Base-by-base conservation (phyloP, 2,329 filamentous ascomycete species). In the Aspergillus sp. region DNA sequence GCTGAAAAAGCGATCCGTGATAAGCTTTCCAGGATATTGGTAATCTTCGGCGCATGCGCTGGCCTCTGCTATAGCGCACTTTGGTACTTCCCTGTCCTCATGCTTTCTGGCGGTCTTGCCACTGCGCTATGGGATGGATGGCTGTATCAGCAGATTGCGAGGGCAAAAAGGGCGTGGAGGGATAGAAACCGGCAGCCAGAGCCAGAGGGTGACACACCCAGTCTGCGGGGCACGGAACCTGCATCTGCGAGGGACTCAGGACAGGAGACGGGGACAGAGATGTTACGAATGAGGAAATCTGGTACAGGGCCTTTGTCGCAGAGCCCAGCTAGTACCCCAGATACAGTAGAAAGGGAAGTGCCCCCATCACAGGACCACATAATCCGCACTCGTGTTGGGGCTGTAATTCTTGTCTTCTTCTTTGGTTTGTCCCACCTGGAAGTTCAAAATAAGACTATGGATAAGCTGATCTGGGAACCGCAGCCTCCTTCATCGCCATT, bases 21-120 rank as follows among this genome's bases (percentile, higher is more conserved):
- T 66, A 77, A 77, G 19, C 48, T 89, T 3, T 87, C 88, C 0
- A 76, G 88, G 1, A 74, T 87, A 0, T 64, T 91, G 2, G 84
- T 91, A 0, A 87, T 90, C 12, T 66, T 87, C 6, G 82, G 83
- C 3, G 89, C 79, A 0, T 79, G 82, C 8, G 87, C 87, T 0
- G 89, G 88, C 0, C 73, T 91, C 62, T 78, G 89, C 49, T 91
- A 91, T 64, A 90, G 86, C 50, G 84, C 87, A 0, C 73, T 91
- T 0, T 92, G 89, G 89, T 92, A 89, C 63, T 91, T 90, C 46
- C 89, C 89, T 0, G 65, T 84, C 0, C 68, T 91, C 4, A 87
- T 91, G 72, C 64, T 82, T 0, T 62, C 78, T 1, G 83, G 81
- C 0, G 88, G 87, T 0, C 11, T 80, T 1, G 70, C 73, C 0